A percentile compares a stretch with the other conserved stretches of the same genome.
phyloP scores from a whole-genome alignment of 352 stramenopile genomes.

The Peronospora belbahrii region DNA sequence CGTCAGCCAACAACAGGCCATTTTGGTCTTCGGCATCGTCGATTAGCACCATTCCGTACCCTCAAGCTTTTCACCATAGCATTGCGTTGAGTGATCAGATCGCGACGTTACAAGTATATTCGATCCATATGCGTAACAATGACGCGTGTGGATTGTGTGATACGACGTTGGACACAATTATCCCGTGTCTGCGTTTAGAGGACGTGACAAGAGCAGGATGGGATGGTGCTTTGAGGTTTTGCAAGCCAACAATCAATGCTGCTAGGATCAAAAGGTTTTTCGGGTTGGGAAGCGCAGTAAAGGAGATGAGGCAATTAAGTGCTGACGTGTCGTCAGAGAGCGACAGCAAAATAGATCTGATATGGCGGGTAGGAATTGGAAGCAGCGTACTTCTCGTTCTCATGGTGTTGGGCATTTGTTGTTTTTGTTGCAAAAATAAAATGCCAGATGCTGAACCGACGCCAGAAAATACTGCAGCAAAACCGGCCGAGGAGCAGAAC shows the following conservation, averaged over 20 bases:
- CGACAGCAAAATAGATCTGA: slow-evolving; percentile 6
- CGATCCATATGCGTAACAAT: slow-evolving; percentile 36
- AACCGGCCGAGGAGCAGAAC: slow-evolving; percentile 3
- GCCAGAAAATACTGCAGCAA: slow-evolving; percentile 6
- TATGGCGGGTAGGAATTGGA: slow-evolving; percentile 11
- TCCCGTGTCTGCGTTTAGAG: slow-evolving; percentile 32
- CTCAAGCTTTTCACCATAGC: slow-evolving; percentile 31
- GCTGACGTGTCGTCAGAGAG: neutral
- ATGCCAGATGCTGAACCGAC: slow-evolving; percentile 3
- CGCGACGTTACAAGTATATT: slow-evolving; percentile 17
- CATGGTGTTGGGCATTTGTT: slow-evolving; percentile 8
- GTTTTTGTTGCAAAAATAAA: slow-evolving; percentile 20
- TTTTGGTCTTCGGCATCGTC: slow-evolving; percentile 38
- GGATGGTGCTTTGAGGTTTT: slow-evolving; percentile 13
- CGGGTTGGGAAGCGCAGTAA: slow-evolving; percentile 4
- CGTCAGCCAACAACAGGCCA: slow-evolving; percentile 9
- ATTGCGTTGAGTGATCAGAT: slow-evolving; percentile 11
- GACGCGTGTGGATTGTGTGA: slow-evolving; percentile 15
- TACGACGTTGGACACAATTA: slow-evolving; percentile 31
- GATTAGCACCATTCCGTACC: slow-evolving; percentile 25
- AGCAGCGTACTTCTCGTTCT: slow-evolving; percentile 14
- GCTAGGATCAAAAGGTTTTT: slow-evolving; percentile 23
- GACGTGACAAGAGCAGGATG: neutral
- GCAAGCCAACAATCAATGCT: slow-evolving; percentile 28
- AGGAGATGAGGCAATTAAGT: slow-evolving; percentile 11